phyloP scores from a whole-genome alignment of 2,329 filamentous ascomycete species.

The Diaporthe caulivora region DNA sequence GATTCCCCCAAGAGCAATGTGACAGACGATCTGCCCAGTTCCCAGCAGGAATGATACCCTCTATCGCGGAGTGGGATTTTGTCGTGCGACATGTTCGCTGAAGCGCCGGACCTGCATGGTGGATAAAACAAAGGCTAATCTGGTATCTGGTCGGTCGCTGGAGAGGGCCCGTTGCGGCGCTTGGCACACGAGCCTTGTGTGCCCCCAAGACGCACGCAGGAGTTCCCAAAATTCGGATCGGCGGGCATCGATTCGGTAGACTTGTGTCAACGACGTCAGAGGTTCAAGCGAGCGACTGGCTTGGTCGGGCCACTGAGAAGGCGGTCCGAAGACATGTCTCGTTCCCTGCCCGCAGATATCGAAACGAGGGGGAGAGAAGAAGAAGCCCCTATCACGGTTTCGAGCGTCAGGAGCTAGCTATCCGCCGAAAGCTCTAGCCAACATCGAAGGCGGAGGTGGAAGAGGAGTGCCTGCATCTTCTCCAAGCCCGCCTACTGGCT shows the following conservation, averaged over 20 bases:
- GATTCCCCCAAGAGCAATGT: conserved; percentile 39
- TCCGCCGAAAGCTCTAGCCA: conserved; percentile 18
- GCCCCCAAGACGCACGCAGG: conserved; percentile 1
- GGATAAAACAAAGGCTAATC: not conserved
- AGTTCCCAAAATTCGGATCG: conserved; percentile 16
- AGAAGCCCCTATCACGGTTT: conserved; percentile 30
- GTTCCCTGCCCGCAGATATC: conserved; percentile 9
- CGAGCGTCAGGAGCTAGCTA: not conserved
- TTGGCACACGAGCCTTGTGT: conserved; percentile 1
- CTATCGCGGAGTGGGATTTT: not conserved
- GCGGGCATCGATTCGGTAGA: conserved; percentile 1
- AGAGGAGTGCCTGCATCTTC: not conserved
- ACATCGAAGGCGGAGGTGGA: conserved; percentile 1
- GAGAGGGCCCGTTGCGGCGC: conserved; percentile 3
- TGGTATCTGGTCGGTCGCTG: not conserved
- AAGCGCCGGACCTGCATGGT: conserved; percentile 10
- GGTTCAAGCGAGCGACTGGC: not conserved
- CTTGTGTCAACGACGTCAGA: conserved; percentile 29
- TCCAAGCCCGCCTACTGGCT: not conserved
- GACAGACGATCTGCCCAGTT: conserved; percentile 1
- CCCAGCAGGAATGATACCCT: not conserved
- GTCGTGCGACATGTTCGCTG: conserved; percentile 13
- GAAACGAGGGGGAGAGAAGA: conserved; percentile 5
- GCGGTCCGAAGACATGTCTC: not conserved
- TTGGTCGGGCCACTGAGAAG: conserved; percentile 10